A percentile compares a stretch with the other conserved stretches of the same genome.
Evolutionary conservation across 306 rosid genomes (phyloP).

Genomic region (Cucurbita ficifolia): DNA sequence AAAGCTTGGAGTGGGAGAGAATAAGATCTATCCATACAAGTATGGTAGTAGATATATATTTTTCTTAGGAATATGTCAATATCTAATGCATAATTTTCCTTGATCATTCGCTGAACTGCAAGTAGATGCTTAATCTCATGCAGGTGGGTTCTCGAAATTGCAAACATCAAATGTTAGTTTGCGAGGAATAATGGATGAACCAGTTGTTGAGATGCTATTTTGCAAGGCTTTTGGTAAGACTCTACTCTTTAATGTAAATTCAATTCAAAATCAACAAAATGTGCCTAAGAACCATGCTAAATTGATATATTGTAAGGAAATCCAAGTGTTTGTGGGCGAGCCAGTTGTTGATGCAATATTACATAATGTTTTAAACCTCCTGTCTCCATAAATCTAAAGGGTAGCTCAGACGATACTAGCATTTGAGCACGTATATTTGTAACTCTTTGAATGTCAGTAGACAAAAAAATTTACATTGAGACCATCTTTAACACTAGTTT

Average conservation of each 20-base stretch:
- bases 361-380: too few species aligned
- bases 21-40: background rate
- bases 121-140: constrained; percentile 11
- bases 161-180: background rate
- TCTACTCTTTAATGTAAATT: background rate
- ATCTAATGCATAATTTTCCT: constrained; percentile 68
- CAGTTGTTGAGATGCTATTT: background rate
- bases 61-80: constrained; percentile 9
- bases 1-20: background rate
- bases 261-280: too few species aligned
- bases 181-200: background rate
- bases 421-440: too few species aligned
- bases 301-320: too few species aligned
- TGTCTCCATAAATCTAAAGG: too few species aligned
- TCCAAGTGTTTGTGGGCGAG: too few species aligned
- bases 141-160: background rate
- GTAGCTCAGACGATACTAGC: too few species aligned
- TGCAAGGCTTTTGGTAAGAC: constrained; percentile 50
- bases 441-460: too few species aligned
- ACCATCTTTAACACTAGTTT: too few species aligned
- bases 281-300: too few species aligned
- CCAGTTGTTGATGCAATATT: too few species aligned
- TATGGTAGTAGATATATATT: background rate
- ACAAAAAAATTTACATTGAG: too few species aligned
- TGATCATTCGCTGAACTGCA: constrained; percentile 82